Conservation (phyloP, 2,329 filamentous ascomycete genomes). For the Samsoniella hepiali region DNA sequence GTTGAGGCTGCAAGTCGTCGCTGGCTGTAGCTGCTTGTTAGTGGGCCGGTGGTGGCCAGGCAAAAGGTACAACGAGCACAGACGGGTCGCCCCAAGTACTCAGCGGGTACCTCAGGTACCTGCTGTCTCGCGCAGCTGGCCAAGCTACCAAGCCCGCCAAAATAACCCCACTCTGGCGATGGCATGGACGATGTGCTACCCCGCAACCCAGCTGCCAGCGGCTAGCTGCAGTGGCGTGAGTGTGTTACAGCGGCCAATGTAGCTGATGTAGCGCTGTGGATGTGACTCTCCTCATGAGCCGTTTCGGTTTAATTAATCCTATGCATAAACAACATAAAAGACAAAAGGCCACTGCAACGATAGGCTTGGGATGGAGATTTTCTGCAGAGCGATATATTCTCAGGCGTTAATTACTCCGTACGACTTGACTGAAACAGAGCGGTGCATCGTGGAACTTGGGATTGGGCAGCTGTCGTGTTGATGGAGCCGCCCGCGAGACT, state of each 20-base stretch:
- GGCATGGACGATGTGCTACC: conserved; percentile 16
- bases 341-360: neutral
- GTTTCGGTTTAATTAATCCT: neutral
- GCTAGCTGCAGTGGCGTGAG: neutral
- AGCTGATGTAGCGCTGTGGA: neutral
- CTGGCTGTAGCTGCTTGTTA: neutral
- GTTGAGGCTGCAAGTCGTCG: neutral
- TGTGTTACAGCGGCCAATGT: neutral
- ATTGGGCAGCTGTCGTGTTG: neutral
- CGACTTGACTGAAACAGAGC: neutral
- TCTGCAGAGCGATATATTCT: neutral
- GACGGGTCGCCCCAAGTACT: neutral
- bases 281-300: neutral
- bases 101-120: conserved; percentile 3
- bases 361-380: neutral
- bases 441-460: neutral
- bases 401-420: neutral
- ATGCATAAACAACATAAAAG: neutral
- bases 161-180: conserved; percentile 8
- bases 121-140: neutral
- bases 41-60: neutral
- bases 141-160: neutral
- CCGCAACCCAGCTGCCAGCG: conserved; percentile 10
- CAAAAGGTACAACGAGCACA: neutral
- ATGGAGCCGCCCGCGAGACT: neutral